Evolutionary conservation across 2,329 filamentous ascomycete species (phyloP).

Genomic region (Alternaria dauci): DNA sequence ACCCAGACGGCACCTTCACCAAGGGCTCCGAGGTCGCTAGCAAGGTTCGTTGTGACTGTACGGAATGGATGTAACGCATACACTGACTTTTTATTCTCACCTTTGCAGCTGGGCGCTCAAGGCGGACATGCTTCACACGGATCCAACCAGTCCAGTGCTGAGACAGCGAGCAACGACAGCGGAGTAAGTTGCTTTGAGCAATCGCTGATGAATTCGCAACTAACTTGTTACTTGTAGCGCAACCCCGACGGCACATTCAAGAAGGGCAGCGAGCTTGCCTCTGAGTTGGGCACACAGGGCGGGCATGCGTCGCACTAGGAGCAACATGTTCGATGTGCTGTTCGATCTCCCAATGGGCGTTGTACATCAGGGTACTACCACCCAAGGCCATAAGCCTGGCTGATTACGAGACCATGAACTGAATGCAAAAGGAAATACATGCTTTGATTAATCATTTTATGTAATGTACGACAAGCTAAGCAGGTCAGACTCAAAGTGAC

Average conservation of each 20-base stretch:
- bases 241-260: slow-evolving; percentile 56
- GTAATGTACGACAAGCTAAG: background rate
- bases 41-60: slow-evolving; percentile 24
- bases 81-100: background rate
- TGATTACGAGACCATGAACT: background rate
- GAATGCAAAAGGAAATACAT: background rate
- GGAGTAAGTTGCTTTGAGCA: slow-evolving; percentile 34
- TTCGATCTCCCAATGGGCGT: background rate
- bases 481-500: background rate
- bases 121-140: slow-evolving; percentile 48
- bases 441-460: background rate
- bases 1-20: slow-evolving; percentile 52
- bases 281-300: slow-evolving; percentile 47
- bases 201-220: slow-evolving; percentile 39
- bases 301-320: slow-evolving; percentile 37
- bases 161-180: slow-evolving; percentile 17
- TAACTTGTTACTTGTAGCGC: slow-evolving; percentile 35
- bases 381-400: background rate
- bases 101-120: slow-evolving; percentile 40
- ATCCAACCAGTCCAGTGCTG: slow-evolving; percentile 18
- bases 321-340: background rate
- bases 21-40: slow-evolving; percentile 50
- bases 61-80: background rate
- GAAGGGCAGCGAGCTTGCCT: slow-evolving; percentile 46
- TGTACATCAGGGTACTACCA: background rate